Conservation (phyloP, 495 filamentous ascomycete species). For the Hapsidospora chrysogenum region DNA sequence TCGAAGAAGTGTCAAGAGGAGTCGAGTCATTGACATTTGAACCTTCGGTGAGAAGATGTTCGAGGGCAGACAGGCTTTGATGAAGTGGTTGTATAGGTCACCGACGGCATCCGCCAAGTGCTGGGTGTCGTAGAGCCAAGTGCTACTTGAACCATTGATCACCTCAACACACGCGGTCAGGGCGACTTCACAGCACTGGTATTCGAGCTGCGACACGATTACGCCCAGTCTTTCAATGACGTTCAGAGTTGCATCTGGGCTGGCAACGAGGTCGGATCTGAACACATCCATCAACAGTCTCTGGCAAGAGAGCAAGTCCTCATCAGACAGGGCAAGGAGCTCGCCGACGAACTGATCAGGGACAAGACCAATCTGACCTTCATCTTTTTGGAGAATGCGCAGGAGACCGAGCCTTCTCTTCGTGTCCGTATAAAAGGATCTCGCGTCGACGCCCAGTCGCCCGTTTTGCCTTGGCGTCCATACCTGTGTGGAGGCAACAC, state of each 20-base stretch:
- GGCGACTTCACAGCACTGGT: slow-evolving; percentile 63
- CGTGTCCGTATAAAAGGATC: slow-evolving; percentile 30
- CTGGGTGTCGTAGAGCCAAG: slow-evolving; percentile 41
- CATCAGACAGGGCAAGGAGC: slow-evolving; percentile 36
- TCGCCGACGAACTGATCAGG: slow-evolving; percentile 36
- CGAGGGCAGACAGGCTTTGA: slow-evolving; percentile 42
- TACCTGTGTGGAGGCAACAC: slow-evolving; percentile 11
- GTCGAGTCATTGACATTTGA: slow-evolving; percentile 44
- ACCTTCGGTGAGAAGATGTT: slow-evolving; percentile 47
- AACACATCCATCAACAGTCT: slow-evolving; percentile 33
- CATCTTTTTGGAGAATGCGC: slow-evolving; percentile 17
- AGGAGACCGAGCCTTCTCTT: slow-evolving; percentile 21
- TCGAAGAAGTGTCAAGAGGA: slow-evolving; percentile 52
- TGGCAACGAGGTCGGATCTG: slow-evolving; percentile 22
- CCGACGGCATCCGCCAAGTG: slow-evolving; percentile 44
- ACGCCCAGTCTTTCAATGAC: slow-evolving; percentile 32
- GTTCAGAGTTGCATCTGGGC: slow-evolving; percentile 18
- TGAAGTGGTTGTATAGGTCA: slow-evolving; percentile 69
- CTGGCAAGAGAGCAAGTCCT: slow-evolving; percentile 42
- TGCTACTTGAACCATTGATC: slow-evolving; percentile 42
- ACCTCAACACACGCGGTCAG: slow-evolving; percentile 51
- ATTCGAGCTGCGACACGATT: slow-evolving; percentile 44
- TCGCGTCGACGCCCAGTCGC: slow-evolving; percentile 23
- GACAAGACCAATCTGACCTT: slow-evolving; percentile 16
- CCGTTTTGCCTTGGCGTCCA: slow-evolving; percentile 30